phyloP scores from a whole-genome alignment of 2,329 filamentous ascomycete genomes.

The Xylariaceae sp. region DNA sequence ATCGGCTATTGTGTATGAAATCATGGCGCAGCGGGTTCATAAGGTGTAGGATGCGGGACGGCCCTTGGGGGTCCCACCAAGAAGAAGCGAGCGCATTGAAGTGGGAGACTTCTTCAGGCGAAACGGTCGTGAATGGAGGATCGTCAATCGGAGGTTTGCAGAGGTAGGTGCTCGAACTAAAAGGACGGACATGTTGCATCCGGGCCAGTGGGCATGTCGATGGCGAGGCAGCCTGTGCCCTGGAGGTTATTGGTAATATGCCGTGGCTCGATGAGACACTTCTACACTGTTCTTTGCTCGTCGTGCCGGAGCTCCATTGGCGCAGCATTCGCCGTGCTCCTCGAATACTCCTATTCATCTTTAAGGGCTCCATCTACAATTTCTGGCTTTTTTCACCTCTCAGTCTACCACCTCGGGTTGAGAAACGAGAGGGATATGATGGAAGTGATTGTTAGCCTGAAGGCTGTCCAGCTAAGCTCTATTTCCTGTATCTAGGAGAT shows the following conservation, averaged over 20 bases:
- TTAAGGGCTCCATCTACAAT: conserved; percentile 5
- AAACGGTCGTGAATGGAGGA: conserved; percentile 64
- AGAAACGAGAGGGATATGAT: too few species aligned
- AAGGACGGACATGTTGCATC: conserved; percentile 3
- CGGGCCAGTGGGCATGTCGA: background rate
- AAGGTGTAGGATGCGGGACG: conserved; percentile 85
- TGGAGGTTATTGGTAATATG: background rate
- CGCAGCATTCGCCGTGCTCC: conserved; percentile 5
- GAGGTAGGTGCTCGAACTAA: conserved; percentile 4
- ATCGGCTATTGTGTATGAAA: conserved; percentile 73
- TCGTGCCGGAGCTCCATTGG: background rate
- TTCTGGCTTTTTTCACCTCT: background rate
- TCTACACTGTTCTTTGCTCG: conserved; percentile 3
- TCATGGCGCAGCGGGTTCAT: conserved; percentile 97
- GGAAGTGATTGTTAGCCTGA: too few species aligned
- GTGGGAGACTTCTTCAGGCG: conserved; percentile 83
- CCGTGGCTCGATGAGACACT: background rate
- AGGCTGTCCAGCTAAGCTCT: too few species aligned
- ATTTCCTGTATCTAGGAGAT: too few species aligned
- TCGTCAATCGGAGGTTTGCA: conserved; percentile 8
- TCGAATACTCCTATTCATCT: conserved; percentile 6
- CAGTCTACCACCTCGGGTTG: too few species aligned
- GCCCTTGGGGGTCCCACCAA: conserved; percentile 96
- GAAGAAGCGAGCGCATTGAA: conserved; percentile 88
- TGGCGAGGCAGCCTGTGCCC: background rate